Evolutionary conservation across 148 eudicot genomes (phyloP).

Genomic region (Agrostemma githago): DNA sequence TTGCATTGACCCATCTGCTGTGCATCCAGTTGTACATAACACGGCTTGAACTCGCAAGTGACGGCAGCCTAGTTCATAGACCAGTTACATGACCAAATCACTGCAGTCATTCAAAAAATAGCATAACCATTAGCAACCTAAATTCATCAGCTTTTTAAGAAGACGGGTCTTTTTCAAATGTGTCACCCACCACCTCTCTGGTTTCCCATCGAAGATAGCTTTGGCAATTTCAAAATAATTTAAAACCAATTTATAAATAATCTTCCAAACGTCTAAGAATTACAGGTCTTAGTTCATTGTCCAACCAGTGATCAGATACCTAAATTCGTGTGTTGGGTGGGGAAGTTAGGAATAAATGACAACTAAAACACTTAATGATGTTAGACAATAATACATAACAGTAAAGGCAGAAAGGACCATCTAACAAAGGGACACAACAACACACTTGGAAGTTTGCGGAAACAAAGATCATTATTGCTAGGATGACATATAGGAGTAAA

Average conservation of each 20-base stretch:
- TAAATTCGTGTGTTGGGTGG: neutral
- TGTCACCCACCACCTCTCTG: no score
- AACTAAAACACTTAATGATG: neutral
- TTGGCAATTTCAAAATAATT: no score
- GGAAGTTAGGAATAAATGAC: neutral
- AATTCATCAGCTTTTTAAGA: neutral
- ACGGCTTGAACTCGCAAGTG: slow-evolving; percentile 21
- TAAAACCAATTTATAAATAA: neutral
- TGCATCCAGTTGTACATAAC: slow-evolving; percentile 23
- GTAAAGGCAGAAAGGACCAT: neutral
- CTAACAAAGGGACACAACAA: neutral
- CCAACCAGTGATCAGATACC: no score
- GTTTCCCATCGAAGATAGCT: no score
- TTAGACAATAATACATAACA: neutral
- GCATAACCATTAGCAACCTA: slow-evolving; percentile 1
- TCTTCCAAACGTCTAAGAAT: neutral
- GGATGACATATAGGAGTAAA: neutral
- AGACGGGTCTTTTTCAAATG: neutral
- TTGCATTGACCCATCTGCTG: slow-evolving; percentile 53
- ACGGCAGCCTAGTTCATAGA: slow-evolving; percentile 24
- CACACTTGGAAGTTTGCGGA: neutral
- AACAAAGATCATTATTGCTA: neutral
- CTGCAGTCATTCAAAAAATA: slow-evolving; percentile 35
- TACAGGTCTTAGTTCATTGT: neutral
- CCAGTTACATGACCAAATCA: slow-evolving; percentile 53